Conservation (phyloP, 805 yeast species). For the Ogataea sp. region DNA sequence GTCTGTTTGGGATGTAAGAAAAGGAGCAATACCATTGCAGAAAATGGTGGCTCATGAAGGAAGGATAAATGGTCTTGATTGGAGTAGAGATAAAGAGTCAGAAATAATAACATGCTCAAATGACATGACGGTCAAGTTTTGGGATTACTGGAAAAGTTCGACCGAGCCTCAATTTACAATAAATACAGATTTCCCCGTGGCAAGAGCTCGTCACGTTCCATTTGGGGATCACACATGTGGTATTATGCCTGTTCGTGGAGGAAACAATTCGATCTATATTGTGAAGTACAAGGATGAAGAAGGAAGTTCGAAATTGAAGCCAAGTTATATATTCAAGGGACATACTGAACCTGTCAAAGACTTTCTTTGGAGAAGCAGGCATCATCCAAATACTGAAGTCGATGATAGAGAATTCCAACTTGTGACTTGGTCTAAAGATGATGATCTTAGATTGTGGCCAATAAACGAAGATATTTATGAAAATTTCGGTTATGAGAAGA, state of each 20-base stretch:
- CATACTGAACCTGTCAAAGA: conserved; percentile 83
- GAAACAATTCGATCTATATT: conserved; percentile 54
- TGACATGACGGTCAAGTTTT: conserved; percentile 74
- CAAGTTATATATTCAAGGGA: conserved; percentile 62
- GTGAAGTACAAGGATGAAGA: conserved; percentile 36
- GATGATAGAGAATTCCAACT: conserved; percentile 82
- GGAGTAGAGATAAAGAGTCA: conserved; percentile 50
- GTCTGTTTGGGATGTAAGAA: conserved; percentile 82
- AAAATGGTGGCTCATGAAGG: conserved; percentile 71
- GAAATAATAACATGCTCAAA: conserved; percentile 77
- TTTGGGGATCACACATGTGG: conserved; percentile 80
- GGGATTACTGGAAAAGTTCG: conserved; percentile 51
- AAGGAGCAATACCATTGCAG: conserved; percentile 68
- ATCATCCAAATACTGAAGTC: conserved; percentile 29
- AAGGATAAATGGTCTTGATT: conserved; percentile 85
- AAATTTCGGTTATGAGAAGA: conserved; percentile 34
- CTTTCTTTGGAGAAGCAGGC: conserved; percentile 76
- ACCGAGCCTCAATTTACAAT: conserved; percentile 50
- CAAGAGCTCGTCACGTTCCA: conserved; percentile 83
- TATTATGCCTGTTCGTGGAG: conserved; percentile 87
- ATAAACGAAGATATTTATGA: conserved; percentile 40
- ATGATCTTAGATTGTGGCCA: conserved; percentile 80
- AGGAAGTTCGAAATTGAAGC: conserved; percentile 34
- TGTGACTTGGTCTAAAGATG: conserved; percentile 91
- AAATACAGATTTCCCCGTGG: conserved; percentile 73